Evolutionary conservation across 2,329 filamentous ascomycete species (phyloP), one percentile per base, ranked within the genome.

Genomic region (Paecilomyces sp.): DNA sequence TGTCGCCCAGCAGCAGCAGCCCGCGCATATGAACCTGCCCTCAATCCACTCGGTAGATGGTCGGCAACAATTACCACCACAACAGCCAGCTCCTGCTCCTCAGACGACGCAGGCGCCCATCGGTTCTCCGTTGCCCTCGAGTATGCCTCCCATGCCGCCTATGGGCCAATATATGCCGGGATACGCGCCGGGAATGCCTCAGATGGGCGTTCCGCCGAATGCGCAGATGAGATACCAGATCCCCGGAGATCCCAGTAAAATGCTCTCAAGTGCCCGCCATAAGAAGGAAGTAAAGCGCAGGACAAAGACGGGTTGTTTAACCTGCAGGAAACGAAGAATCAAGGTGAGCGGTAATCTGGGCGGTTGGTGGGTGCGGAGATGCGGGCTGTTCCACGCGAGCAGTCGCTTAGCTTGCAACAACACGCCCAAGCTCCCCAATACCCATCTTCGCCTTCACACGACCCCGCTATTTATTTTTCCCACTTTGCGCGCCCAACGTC

Each of bases 271-370:
- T 61, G 84, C 83, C 55, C 80, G 86, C 67, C 85, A 88, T 72
- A 80, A 81, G 74, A 87, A 89, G 76, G 87, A 91, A 75, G 89
- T 90, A 72, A 90, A 90, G 78, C 81, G 88, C 65, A 81, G 88
- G 70, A 90, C 88, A 60, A 89, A 89, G 76, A 89, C 86, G 1
- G 86, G 86, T n/a, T 90, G 88, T 74, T 71, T 86, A 67, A 86
- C 83, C 24, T 86, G 83, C 75, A 78, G 83, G 68, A 85, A 85
- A 72, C 80, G 88, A 67, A 80, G 88, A 77, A 90, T 90, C 74
- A 90, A 90, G 86, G 88, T 90, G 77, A 75, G 83, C 70, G 22
- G 52, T 24, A 50, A 24, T 12, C n/a, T 18, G 22, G 13, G 58
- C 8, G 55, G 13, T 34, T 34, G 56, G 53, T 25, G 51, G 57